Base-by-base conservation (phyloP, 2,329 filamentous ascomycete species). In the Blastomyces percursus region DNA sequence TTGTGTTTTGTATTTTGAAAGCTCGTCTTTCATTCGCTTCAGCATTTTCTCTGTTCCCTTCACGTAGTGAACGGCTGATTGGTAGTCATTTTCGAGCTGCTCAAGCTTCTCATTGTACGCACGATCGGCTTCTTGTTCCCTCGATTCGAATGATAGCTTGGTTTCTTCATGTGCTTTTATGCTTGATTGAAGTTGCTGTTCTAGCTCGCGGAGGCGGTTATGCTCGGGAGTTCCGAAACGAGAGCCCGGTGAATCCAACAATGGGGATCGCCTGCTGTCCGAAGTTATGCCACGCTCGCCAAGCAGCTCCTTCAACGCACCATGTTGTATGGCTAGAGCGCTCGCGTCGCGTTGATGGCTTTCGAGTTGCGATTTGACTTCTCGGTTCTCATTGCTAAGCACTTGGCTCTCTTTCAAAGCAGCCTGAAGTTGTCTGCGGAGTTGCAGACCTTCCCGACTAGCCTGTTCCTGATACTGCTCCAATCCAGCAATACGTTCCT, bases 21-120 rank as follows among this genome's bases (percentile, higher is more conserved):
- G 81, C 77, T 99, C 94, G 71, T 96, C 91, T 79, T 97, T 97
- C 82, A 99, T 93, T 75, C 95, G 93, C 76, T 94, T 92, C 58
- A 99, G 84, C 91, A 99, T 96, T 82, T 96, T 97, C 77, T 99
- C 94, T 1, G 94, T 97, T 63, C 94, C 94, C 76, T 96, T 95
- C 68, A 99, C 90, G 71, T 99, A 99, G 75, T 96, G 94, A 59
- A 97, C 92, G 19, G 94, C 93, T 51, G 94, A 96, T 75, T 96
- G 91, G 73, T 99, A 96, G 74, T 99, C 94, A 72, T 92, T 96
- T 76, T 97, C 92, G 40, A 99, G 85, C 72, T 96, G 92, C 64
- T 90, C 85, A 60, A 99, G 82, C 75, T 96, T 96, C 73, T 96
- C 92, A 65, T 92, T 89, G 77, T 96, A 97, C 56, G 89, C 84